Base-by-base conservation (phyloP, 495 filamentous ascomycete genomes). In the Lineolata rhizophorae region DNA sequence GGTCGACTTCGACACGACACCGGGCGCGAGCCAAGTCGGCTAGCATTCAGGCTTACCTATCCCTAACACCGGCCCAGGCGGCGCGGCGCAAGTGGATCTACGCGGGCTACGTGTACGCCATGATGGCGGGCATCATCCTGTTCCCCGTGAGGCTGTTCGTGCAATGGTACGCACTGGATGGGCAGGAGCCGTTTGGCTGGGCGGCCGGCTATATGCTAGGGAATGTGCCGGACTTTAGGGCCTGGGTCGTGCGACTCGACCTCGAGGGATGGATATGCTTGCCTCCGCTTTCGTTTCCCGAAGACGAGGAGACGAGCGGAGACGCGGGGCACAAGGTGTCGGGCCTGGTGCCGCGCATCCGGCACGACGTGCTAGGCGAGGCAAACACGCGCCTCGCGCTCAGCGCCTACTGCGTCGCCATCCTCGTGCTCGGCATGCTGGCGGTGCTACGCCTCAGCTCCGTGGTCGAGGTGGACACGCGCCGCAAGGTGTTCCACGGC, bases 401-500 rank as follows among this genome's bases (percentile, higher is more conserved):
- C 22, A 63, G 62, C 33, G 67, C 46, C 6, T 84, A 92, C 60
- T 94, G 73, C 55, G 16, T 71, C 5, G 19, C 49, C 26, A 64
- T 87, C 20, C 57, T 99, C 20, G 44, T 60, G 15, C 42, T 70
- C 5, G 90, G 84, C 1, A 58, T 97, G 25, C 53, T 63, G 2
- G 52, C 76, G 2, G 81, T 94, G 3, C 63, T 78, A 35, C 65
- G 64, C 20, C 69, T 10, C 47, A 76, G 32, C 16, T 28, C 17
- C 28, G 21, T 14, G 25, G 63, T 64, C 3, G 79, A 93, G 53
- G 83, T 95, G 21, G 90, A 99, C 52, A 99, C 87, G 2, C 67
- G 87, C n/a, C 70, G 87, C 22, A 99, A 99, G 52, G 76, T 99
- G 6, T 99, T 99, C 52, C 87, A 99, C 51, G 87, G 85, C 39